Percentiles rank a stretch among this genome's conserved stretches.
Evolutionary conservation across 768 basidiomycete species (phyloP).

Genomic region (Phaeotremella fagi): DNA sequence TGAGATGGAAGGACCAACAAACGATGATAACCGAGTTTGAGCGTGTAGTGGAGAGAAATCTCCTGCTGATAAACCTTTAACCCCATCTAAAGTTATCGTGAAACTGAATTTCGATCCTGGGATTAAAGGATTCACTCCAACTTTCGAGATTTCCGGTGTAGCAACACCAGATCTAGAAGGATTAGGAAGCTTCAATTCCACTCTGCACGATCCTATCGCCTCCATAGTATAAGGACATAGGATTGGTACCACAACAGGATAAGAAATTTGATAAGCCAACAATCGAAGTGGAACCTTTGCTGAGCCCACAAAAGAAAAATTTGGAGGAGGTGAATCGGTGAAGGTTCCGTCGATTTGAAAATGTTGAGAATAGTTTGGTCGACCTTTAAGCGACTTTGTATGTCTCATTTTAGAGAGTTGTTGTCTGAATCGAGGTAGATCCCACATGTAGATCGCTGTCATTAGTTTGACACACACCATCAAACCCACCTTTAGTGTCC

Average conservation of each 20-base stretch:
- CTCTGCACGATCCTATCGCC: slow-evolving; percentile 88
- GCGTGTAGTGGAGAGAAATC: slow-evolving; percentile 82
- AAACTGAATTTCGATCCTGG: slow-evolving; percentile 57
- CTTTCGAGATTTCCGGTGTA: slow-evolving; percentile 20
- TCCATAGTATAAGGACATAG: slow-evolving; percentile 91
- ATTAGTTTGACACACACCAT: not conserved
- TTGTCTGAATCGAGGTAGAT: slow-evolving; percentile 77
- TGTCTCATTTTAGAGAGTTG: slow-evolving; percentile 92
- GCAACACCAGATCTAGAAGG: slow-evolving; percentile 50
- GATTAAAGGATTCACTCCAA: not conserved
- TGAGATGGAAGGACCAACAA: slow-evolving; percentile 65
- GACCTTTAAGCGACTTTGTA: slow-evolving; percentile 79
- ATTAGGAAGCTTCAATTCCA: slow-evolving; percentile 69
- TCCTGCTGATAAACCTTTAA: slow-evolving; percentile 82
- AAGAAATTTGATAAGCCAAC: slow-evolving; percentile 69
- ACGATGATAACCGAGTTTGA: slow-evolving; percentile 80
- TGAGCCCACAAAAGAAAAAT: slow-evolving; percentile 89
- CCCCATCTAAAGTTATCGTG: slow-evolving; percentile 74
- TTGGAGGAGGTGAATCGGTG: slow-evolving; percentile 78
- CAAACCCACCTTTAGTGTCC: slow-evolving; percentile 56
- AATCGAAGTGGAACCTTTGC: slow-evolving; percentile 76
- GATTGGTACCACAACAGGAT: slow-evolving; percentile 73
- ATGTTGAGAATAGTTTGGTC: slow-evolving; percentile 88
- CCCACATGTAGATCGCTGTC: slow-evolving; percentile 83
- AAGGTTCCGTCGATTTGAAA: slow-evolving; percentile 92